phyloP scores from a whole-genome alignment of 768 basidiomycete genomes.

The Suillus discolor region DNA sequence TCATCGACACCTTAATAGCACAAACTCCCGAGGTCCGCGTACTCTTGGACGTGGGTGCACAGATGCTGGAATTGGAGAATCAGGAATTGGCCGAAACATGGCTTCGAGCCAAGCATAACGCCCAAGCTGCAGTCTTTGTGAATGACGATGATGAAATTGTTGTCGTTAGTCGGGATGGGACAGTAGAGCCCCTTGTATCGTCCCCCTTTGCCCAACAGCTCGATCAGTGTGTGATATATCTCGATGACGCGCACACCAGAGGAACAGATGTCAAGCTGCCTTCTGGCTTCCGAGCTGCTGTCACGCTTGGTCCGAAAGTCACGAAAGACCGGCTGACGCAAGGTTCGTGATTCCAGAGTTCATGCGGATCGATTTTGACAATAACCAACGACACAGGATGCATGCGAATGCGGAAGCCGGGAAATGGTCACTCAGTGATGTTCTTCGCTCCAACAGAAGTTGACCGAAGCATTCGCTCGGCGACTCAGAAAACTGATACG shows the following conservation, averaged over 20 bases:
- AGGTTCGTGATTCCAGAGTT: conserved; percentile 22
- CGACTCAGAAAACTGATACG: conserved; percentile 14
- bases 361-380: neutral
- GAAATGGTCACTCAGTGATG: conserved; percentile 47
- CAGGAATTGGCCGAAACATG: conserved; percentile 42
- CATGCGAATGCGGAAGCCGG: conserved; percentile 56
- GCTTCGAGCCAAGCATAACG: conserved; percentile 30
- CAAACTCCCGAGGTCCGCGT: conserved; percentile 45
- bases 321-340: conserved; percentile 40
- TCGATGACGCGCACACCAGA: conserved; percentile 43
- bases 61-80: conserved; percentile 55
- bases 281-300: conserved; percentile 34
- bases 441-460: conserved; percentile 50
- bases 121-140: conserved; percentile 37
- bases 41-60: conserved; percentile 59
- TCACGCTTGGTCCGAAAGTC: conserved; percentile 40
- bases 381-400: conserved; percentile 37
- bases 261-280: conserved; percentile 44
- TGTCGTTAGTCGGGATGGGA: conserved; percentile 34
- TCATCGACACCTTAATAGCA: conserved; percentile 34
- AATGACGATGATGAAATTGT: conserved; percentile 35
- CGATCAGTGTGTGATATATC: conserved; percentile 38
- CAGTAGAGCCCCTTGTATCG: conserved; percentile 28
- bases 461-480: conserved; percentile 36
- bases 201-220: conserved; percentile 38